These are phyloP conservation scores for Trichoderma semiorbis DNA, from an alignment of 2,329 filamentous ascomycete genomes.

Conservation along the genomic window DNA sequence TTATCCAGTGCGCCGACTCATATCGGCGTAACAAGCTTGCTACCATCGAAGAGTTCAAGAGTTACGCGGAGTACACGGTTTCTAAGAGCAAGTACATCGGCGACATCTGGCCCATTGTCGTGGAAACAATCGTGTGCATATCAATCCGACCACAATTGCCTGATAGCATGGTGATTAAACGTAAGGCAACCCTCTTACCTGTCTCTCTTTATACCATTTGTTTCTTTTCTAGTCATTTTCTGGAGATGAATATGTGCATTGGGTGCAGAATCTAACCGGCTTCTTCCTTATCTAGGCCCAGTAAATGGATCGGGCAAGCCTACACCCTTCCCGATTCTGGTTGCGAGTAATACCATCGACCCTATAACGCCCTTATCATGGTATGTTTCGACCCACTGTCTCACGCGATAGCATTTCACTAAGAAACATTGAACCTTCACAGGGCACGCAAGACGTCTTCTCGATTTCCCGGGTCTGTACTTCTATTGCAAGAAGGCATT, in stretches of 20 bases:
- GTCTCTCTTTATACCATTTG: not conserved
- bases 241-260: not conserved
- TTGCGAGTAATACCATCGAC: constrained; percentile 2
- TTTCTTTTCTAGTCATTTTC: not conserved
- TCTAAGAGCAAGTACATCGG: constrained; percentile 2
- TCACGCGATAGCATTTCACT: not conserved
- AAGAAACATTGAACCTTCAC: not conserved
- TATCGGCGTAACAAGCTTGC: not conserved
- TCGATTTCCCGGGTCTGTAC: not conserved
- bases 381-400: not conserved
- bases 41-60: not conserved
- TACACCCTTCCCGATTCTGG: not conserved
- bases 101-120: not conserved
- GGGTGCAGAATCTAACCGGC: not conserved
- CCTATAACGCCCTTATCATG: not conserved
- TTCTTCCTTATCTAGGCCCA: not conserved
- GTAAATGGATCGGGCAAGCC: not conserved
- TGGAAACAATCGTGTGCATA: not conserved
- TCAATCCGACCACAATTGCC: not conserved
- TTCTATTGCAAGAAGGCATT: not conserved
- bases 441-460: not conserved
- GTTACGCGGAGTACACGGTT: not conserved
- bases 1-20: not conserved
- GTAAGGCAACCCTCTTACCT: not conserved
- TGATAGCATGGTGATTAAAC: not conserved